Conservation (phyloP, 768 basidiomycete species). For the Pleurotus tuoliensis region DNA sequence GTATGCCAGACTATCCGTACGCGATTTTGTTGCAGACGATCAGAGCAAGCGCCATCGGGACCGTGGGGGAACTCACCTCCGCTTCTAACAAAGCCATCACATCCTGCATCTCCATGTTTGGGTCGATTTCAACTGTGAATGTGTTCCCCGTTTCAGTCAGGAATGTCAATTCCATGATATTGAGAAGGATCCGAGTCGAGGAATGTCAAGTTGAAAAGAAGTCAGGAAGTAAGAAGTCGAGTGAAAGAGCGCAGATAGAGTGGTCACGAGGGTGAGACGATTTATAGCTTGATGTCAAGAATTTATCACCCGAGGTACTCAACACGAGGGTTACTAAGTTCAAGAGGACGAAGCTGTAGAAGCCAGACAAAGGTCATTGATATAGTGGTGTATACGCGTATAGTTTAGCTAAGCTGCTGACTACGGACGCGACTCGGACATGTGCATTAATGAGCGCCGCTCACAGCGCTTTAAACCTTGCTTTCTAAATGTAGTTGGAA, state of each 20-base stretch:
- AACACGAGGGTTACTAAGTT: too few relatives aligned
- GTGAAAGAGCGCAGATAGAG: slow-evolving; percentile 5
- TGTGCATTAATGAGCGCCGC: too few relatives aligned
- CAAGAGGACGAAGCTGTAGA: too few relatives aligned
- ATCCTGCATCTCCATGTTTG: slow-evolving; percentile 88
- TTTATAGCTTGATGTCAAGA: background rate
- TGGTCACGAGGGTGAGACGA: background rate
- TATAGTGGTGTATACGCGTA: slow-evolving; percentile 2
- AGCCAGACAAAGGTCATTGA: background rate
- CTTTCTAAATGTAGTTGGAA: too few relatives aligned
- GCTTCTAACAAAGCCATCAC: slow-evolving; percentile 93
- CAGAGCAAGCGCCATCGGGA: background rate
- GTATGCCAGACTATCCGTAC: slow-evolving; percentile 63
- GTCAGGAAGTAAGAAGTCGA: too few relatives aligned
- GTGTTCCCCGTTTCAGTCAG: slow-evolving; percentile 61
- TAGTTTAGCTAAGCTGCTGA: slow-evolving; percentile 6
- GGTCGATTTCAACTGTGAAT: slow-evolving; percentile 79
- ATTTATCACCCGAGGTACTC: too few relatives aligned
- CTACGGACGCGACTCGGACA: background rate
- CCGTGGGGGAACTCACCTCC: slow-evolving; percentile 58
- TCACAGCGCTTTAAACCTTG: too few relatives aligned
- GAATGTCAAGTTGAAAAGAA: slow-evolving; percentile 3
- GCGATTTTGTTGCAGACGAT: background rate
- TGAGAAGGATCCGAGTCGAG: slow-evolving; percentile 7
- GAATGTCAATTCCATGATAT: slow-evolving; percentile 68